Evolutionary conservation across 805 yeast genomes (phyloP).

Genomic region (Ogataea haglerorum): DNA sequence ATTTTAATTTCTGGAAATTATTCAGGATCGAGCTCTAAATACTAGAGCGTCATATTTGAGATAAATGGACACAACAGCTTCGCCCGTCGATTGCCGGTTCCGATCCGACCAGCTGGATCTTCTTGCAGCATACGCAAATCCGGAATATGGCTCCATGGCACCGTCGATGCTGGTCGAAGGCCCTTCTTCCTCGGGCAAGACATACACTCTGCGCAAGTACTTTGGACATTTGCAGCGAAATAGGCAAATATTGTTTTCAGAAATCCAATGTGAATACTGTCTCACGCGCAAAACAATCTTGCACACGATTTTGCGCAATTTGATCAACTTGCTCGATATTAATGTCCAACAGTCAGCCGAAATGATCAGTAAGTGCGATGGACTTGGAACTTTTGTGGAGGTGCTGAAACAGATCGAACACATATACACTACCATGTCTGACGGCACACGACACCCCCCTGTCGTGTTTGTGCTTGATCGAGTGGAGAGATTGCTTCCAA

Average conservation of each 20-base stretch:
- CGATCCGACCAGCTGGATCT: constrained; percentile 37
- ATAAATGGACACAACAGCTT: constrained; percentile 1
- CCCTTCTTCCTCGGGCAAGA: constrained; percentile 46
- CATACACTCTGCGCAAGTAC: constrained; percentile 35
- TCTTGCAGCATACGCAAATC: constrained; percentile 35
- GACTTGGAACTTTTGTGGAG: constrained; percentile 38
- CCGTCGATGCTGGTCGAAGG: constrained; percentile 47
- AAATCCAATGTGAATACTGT: constrained; percentile 44
- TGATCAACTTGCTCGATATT: constrained; percentile 17
- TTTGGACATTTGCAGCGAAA: constrained; percentile 23
- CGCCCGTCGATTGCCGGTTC: constrained; percentile 15
- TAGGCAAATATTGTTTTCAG: constrained; percentile 26
- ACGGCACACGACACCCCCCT: constrained; percentile 22
- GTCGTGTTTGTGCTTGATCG: constrained; percentile 47
- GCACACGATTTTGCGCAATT: constrained; percentile 37
- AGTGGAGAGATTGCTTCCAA: constrained; percentile 39
- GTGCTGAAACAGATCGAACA: constrained; percentile 37
- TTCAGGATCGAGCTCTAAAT: neutral
- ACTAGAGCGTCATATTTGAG: neutral
- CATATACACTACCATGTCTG: constrained; percentile 3
- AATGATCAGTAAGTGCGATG: constrained; percentile 37
- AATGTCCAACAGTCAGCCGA: constrained; percentile 9
- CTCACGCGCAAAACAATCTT: constrained; percentile 40
- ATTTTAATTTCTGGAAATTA: too few relatives aligned
- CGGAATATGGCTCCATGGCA: constrained; percentile 28